A percentile compares a stretch with the other conserved stretches of the same genome.
Evolutionary conservation across 2,329 filamentous ascomycete genomes (phyloP).

Genomic region (Paracorniculantispora psalliotae): DNA sequence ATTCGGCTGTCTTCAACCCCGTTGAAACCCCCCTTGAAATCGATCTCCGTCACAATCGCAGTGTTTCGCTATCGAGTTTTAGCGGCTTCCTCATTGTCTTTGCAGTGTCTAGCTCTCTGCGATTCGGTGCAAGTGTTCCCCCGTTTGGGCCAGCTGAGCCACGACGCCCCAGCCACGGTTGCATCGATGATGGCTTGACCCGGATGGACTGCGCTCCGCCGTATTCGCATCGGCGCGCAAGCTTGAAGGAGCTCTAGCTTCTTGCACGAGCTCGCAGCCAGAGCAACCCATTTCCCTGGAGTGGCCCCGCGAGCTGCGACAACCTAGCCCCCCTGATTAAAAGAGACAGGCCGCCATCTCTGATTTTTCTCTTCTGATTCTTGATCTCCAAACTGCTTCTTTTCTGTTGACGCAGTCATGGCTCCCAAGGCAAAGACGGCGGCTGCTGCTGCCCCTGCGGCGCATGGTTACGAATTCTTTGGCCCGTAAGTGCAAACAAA

Average conservation of each 20-base stretch:
- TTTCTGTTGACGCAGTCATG: constrained; percentile 23
- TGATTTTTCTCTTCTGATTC: neutral
- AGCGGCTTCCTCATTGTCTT: neutral
- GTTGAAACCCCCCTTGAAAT: too few species aligned
- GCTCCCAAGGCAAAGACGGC: constrained; percentile 25
- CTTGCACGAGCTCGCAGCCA: neutral
- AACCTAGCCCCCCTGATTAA: neutral
- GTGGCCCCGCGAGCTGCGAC: neutral
- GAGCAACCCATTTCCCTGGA: neutral
- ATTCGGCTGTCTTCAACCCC: neutral
- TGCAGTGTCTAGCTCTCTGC: neutral
- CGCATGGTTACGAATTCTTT: constrained; percentile 47
- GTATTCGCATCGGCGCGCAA: neutral
- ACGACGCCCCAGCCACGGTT: neutral
- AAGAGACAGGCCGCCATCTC: neutral
- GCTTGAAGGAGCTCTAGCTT: neutral
- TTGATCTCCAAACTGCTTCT: neutral
- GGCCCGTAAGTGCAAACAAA: constrained; percentile 40
- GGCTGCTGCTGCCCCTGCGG: constrained; percentile 19
- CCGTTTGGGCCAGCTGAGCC: neutral
- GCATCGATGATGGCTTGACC: constrained; percentile 22
- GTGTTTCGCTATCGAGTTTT: neutral
- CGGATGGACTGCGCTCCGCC: constrained; percentile 22
- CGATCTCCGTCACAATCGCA: too few species aligned
- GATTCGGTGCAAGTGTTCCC: neutral